Percentiles rank a stretch among this genome's conserved stretches.
These are phyloP conservation scores for Purshia tridentata DNA, from an alignment of 306 rosid genomes.

Conservation along the genomic window DNA sequence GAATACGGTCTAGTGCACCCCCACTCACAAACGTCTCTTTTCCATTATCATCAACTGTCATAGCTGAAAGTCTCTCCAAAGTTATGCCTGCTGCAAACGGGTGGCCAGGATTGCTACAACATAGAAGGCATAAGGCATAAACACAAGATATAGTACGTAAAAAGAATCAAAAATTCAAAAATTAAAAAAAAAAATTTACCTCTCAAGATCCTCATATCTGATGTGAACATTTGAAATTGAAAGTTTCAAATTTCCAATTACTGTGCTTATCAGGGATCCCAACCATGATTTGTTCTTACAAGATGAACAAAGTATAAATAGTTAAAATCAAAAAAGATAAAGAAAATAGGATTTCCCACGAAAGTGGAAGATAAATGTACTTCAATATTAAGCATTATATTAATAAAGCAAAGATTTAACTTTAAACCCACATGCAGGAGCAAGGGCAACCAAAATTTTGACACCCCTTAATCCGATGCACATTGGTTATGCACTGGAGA, in stretches of 20 bases:
- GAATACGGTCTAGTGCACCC: constrained; percentile 75
- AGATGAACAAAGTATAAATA: constrained; percentile 9
- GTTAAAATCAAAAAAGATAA: not conserved
- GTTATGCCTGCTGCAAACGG: constrained; percentile 93
- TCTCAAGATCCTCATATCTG: constrained; percentile 93
- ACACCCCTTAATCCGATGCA: no score
- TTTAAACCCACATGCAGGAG: not conserved
- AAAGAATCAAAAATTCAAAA: not conserved
- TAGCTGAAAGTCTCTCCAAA: constrained; percentile 84
- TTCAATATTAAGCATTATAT: not conserved
- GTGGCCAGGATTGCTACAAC: constrained; percentile 88
- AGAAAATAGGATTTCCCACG: not conserved
- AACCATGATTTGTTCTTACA: constrained; percentile 87
- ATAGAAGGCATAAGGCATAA: constrained; percentile 34
- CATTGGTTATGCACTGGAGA: no score
- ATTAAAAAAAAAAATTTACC: no score
- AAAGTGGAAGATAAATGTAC: not conserved
- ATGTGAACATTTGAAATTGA: constrained; percentile 90
- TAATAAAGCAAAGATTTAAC: not conserved
- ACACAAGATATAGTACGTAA: constrained; percentile 15
- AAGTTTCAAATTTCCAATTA: constrained; percentile 93
- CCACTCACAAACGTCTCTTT: constrained; percentile 86
- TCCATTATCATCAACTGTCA: constrained; percentile 84
- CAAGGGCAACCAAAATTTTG: not conserved
- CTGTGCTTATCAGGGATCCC: constrained; percentile 90